Percentiles rank a stretch among this genome's conserved stretches.
Conservation (phyloP, 2,329 filamentous ascomycete genomes). For the Colletotrichum cuscutae region DNA sequence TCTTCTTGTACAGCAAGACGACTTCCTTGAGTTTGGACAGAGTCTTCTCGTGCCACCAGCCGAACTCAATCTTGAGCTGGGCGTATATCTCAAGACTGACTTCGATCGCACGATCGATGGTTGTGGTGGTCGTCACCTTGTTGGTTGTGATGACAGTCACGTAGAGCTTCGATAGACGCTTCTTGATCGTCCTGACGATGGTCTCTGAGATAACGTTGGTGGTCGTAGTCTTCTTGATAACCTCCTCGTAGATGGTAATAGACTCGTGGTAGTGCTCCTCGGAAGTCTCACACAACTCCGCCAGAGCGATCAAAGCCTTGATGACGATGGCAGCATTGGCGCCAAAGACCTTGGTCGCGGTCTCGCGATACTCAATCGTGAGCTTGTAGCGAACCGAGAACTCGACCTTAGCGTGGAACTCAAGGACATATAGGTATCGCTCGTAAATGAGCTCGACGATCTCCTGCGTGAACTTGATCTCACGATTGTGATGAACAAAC, state of each 20-base stretch:
- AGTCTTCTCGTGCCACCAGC: constrained; percentile 57
- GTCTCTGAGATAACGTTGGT: constrained; percentile 48
- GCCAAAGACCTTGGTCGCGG: constrained; percentile 51
- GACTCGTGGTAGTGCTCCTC: constrained; percentile 56
- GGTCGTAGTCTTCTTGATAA: constrained; percentile 48
- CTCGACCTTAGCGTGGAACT: constrained; percentile 53
- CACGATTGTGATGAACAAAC: constrained; percentile 45
- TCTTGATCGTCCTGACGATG: constrained; percentile 57
- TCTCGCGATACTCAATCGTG: constrained; percentile 58
- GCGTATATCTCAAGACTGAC: constrained; percentile 52
- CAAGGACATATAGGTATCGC: constrained; percentile 59
- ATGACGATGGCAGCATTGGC: constrained; percentile 39
- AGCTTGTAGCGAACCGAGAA: constrained; percentile 54
- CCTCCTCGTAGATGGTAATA: constrained; percentile 56
- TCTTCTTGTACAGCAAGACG: constrained; percentile 52
- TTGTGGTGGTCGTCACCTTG: constrained; percentile 46
- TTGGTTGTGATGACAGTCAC: constrained; percentile 48
- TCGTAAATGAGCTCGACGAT: constrained; percentile 53
- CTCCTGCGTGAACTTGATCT: constrained; percentile 51
- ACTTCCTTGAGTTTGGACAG: constrained; percentile 54
- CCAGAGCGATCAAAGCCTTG: constrained; percentile 49
- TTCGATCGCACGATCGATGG: constrained; percentile 46
- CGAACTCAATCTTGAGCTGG: constrained; percentile 53
- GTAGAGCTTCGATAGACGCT: constrained; percentile 60
- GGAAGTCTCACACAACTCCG: constrained; percentile 56